Conservation (phyloP, 2,329 filamentous ascomycete species). For the Polytolypa hystricis region DNA sequence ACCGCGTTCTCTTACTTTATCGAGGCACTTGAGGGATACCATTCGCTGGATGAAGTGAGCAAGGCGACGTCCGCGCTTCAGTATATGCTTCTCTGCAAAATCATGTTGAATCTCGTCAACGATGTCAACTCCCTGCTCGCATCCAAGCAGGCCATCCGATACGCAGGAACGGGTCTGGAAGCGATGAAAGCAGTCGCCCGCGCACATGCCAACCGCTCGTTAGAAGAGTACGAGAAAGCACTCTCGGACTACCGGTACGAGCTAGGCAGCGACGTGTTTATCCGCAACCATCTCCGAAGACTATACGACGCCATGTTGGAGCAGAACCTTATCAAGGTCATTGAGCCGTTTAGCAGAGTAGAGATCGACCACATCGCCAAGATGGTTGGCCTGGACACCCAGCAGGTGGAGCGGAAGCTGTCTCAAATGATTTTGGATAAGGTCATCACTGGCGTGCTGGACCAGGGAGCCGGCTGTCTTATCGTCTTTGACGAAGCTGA, state of each 20-base stretch:
- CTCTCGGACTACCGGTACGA: slow-evolving; percentile 85
- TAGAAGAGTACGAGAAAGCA: slow-evolving; percentile 94
- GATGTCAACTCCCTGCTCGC: slow-evolving; percentile 92
- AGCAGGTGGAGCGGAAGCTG: slow-evolving; percentile 95
- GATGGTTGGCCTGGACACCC: slow-evolving; percentile 92
- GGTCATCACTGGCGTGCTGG: slow-evolving; percentile 92
- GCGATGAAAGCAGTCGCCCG: slow-evolving; percentile 98
- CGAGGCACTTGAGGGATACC: slow-evolving; percentile 94
- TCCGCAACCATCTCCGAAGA: slow-evolving; percentile 88
- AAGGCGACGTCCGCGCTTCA: slow-evolving; percentile 96
- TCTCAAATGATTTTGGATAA: slow-evolving; percentile 99
- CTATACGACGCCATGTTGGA: slow-evolving; percentile 98
- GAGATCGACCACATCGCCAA: slow-evolving; percentile 95
- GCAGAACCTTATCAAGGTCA: slow-evolving; percentile 99
- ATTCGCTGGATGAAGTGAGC: slow-evolving; percentile 73
- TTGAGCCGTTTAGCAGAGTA: slow-evolving; percentile 94
- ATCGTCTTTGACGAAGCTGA: slow-evolving; percentile 96
- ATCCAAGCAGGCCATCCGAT: slow-evolving; percentile 93
- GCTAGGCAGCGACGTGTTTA: slow-evolving; percentile 87
- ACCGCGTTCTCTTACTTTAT: slow-evolving; percentile 99
- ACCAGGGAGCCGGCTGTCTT: slow-evolving; percentile 93
- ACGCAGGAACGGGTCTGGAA: slow-evolving; percentile 89
- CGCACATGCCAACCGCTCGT: slow-evolving; percentile 85
- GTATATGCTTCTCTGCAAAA: slow-evolving; percentile 99
- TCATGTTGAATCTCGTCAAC: slow-evolving; percentile 95